Percentiles rank a stretch among this genome's conserved stretches.
Evolutionary conservation across 2,329 filamentous ascomycete species (phyloP).

Genomic region (Dothidotthia symphoricarpi): DNA sequence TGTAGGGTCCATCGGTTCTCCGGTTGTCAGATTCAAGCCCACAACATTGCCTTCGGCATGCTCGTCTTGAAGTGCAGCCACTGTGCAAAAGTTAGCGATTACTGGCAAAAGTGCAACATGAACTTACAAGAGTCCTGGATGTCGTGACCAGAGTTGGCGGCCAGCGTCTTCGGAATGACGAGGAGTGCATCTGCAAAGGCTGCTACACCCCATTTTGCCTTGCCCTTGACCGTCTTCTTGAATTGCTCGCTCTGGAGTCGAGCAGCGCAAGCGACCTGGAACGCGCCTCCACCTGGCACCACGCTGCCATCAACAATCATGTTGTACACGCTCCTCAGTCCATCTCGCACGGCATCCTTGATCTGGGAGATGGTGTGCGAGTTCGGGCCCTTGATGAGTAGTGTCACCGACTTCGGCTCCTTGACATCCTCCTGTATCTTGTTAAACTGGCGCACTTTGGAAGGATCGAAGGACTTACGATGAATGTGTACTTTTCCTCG

Average conservation of each 20-base stretch:
- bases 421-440: slow-evolving; percentile 77
- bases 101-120: slow-evolving; percentile 4
- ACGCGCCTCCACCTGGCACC: slow-evolving; percentile 89
- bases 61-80: slow-evolving; percentile 85
- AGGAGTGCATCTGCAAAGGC: slow-evolving; percentile 94
- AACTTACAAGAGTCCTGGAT: slow-evolving; percentile 88
- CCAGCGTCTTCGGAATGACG: slow-evolving; percentile 95
- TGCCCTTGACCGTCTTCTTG: slow-evolving; percentile 89
- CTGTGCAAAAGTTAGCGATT: slow-evolving; percentile 46
- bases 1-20: slow-evolving; percentile 91
- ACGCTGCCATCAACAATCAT: slow-evolving; percentile 98
- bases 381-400: slow-evolving; percentile 98
- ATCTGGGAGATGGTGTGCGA: slow-evolving; percentile 95
- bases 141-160: slow-evolving; percentile 93
- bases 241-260: slow-evolving; percentile 87
- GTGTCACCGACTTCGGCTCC: slow-evolving; percentile 94
- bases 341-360: slow-evolving; percentile 92
- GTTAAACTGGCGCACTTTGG: slow-evolving; percentile 17
- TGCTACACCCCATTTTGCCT: slow-evolving; percentile 92
- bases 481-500: slow-evolving; percentile 98
- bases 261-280: slow-evolving; percentile 88
- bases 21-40: slow-evolving; percentile 81
- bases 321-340: slow-evolving; percentile 95
- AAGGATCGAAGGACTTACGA: slow-evolving; percentile 45
- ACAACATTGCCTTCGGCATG: slow-evolving; percentile 78